These are phyloP conservation scores for Phytophthora cajani DNA, from an alignment of 352 stramenopile species.

Conservation along the genomic window DNA sequence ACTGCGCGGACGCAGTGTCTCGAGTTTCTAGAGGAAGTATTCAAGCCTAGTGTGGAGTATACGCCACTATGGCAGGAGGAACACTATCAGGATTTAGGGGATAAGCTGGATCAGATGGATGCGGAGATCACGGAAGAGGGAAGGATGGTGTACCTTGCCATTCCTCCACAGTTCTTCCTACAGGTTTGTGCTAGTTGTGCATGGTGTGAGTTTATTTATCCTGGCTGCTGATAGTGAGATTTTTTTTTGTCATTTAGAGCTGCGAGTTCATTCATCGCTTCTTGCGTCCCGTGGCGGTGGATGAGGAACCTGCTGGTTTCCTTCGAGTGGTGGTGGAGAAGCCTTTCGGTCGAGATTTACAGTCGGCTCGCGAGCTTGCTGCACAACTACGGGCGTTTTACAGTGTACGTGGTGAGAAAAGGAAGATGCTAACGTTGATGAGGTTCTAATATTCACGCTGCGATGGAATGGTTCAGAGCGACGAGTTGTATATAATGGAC, in stretches of 20 bases:
- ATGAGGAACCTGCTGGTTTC: slow-evolving; percentile 26
- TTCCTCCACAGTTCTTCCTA: slow-evolving; percentile 73
- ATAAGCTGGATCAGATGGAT: slow-evolving; percentile 17
- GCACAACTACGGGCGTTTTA: slow-evolving; percentile 46
- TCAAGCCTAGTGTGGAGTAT: slow-evolving; percentile 56
- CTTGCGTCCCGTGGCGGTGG: slow-evolving; percentile 22
- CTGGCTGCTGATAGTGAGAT: neutral
- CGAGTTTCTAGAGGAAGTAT: slow-evolving; percentile 42
- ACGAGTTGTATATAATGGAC: slow-evolving; percentile 88
- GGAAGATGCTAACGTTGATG: neutral
- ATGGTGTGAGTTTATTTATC: neutral
- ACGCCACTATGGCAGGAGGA: slow-evolving; percentile 39
- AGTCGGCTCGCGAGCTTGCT: slow-evolving; percentile 56
- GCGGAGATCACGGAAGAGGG: slow-evolving; percentile 34
- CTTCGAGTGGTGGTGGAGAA: slow-evolving; percentile 85
- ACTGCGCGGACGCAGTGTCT: slow-evolving; percentile 24
- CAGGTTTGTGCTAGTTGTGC: slow-evolving; percentile 32
- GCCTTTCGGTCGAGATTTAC: slow-evolving; percentile 71
- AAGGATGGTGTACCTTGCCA: slow-evolving; percentile 80
- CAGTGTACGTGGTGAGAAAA: slow-evolving; percentile 20
- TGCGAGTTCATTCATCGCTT: slow-evolving; percentile 43
- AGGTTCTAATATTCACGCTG: neutral
- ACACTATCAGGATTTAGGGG: slow-evolving; percentile 42
- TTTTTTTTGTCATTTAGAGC: slow-evolving; percentile 27
- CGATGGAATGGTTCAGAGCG: slow-evolving; percentile 31